A percentile compares a stretch with the other conserved stretches of the same genome.
Conservation (phyloP, 352 stramenopile species). For the Pilasporangium apinafurcum region DNA sequence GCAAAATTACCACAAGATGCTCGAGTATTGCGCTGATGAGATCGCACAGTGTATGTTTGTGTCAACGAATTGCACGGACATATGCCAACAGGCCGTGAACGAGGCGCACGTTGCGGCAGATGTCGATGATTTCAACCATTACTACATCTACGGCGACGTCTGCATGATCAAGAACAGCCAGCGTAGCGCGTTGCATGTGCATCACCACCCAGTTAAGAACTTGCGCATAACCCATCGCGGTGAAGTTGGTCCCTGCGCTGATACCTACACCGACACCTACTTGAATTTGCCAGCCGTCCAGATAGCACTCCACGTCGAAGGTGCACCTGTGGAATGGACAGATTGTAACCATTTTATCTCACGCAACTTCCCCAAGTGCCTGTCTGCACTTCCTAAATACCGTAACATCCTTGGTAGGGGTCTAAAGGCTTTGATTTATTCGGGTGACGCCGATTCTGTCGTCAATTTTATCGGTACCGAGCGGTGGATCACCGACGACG, state of each 20-base stretch:
- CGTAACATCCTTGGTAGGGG: slow-evolving; percentile 34
- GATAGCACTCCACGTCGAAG: slow-evolving; percentile 46
- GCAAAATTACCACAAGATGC: slow-evolving; percentile 44
- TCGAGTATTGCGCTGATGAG: slow-evolving; percentile 43
- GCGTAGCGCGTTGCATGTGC: slow-evolving; percentile 23
- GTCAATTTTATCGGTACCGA: slow-evolving; percentile 84
- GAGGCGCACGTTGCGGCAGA: slow-evolving; percentile 32
- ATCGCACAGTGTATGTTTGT: slow-evolving; percentile 58
- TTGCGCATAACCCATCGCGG: slow-evolving; percentile 34
- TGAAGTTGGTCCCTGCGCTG: slow-evolving; percentile 44
- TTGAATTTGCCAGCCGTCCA: slow-evolving; percentile 50
- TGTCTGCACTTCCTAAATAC: slow-evolving; percentile 72
- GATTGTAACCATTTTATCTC: slow-evolving; percentile 56
- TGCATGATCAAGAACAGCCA: slow-evolving; percentile 54
- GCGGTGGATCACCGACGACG: slow-evolving; percentile 55
- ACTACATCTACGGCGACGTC: slow-evolving; percentile 70
- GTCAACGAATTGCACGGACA: slow-evolving; percentile 31
- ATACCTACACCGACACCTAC: slow-evolving; percentile 41
- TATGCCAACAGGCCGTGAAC: slow-evolving; percentile 37
- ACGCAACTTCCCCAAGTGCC: slow-evolving; percentile 24
- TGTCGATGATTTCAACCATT: slow-evolving; percentile 45
- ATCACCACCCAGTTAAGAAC: slow-evolving; percentile 10
- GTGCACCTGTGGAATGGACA: slow-evolving; percentile 31
- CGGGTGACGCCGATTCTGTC: slow-evolving; percentile 58
- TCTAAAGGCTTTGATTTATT: slow-evolving; percentile 59